Base-by-base conservation (phyloP, 2,329 filamentous ascomycete genomes). In the Trichophyton simii region DNA sequence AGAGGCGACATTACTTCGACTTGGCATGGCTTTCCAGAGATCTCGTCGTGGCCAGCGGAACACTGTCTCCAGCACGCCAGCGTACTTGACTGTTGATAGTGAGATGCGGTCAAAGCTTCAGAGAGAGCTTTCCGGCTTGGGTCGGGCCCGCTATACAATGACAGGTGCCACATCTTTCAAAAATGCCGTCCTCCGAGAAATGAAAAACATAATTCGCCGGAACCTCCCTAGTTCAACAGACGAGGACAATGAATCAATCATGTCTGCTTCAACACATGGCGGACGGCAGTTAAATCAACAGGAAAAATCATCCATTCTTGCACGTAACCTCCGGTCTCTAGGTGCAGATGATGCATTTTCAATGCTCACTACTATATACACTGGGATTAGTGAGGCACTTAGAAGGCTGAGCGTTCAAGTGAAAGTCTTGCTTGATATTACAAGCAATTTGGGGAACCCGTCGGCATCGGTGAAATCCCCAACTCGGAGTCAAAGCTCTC, bases 341-440 rank as follows among this genome's bases (percentile, higher is more conserved):
- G 91, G 95, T 60, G 79, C 89, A 1, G 85, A 87, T 61, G 91
- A 95, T 73, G 89, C 91, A 0, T 92, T 97, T 73, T 83, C 86
- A 5, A 82, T 97, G 67, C 81, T 97, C 13, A 79, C 85, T 34
- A 88, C 84, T 62, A 87, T 95, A 15, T 99, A 97, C 69, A 87
- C 91, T 18, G 85, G 88, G 38, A 87, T 96, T 7, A 87, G 92
- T 3, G 94, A 99, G 76, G 89, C 89, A 2, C 73, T 99, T 57
- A 82, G 94, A 61, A 83, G 94, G 68, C 77, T 96, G 6, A 90
- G 89, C 18, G 91, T 90, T 0, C 92, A 97, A 71, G 88, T 94
- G 61, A 99, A 99, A 72, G 86, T 97, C 8, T 76, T 99, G n/a
- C 80, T 99, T 8, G 94, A 99, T 72, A 88, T 96, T 20, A 94